A percentile compares a stretch with the other conserved stretches of the same genome.
Evolutionary conservation across 371 early-diverging fungal species (phyloP).

Genomic region (Apophysomyces ossiformis): DNA sequence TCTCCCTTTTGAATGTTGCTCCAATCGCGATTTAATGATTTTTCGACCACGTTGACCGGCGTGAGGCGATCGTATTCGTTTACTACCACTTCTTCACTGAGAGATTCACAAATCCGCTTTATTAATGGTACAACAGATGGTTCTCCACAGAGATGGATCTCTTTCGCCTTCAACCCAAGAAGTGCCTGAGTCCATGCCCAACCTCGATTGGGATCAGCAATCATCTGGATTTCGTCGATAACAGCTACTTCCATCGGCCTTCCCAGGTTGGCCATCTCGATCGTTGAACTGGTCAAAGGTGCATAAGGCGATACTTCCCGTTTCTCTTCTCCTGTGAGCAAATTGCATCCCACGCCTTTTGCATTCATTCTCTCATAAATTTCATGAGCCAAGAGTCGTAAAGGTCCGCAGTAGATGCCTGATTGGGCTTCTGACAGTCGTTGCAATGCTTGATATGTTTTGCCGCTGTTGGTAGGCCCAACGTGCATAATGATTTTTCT

Average conservation of each 20-base stretch:
- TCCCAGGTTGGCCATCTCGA: conserved; percentile 86
- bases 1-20: conserved; percentile 78
- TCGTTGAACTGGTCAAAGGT: conserved; percentile 73
- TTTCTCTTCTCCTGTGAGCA: conserved; percentile 93
- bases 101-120: conserved; percentile 66
- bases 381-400: conserved; percentile 93
- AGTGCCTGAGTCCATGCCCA: conserved; percentile 97
- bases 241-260: conserved; percentile 84
- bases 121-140: conserved; percentile 84
- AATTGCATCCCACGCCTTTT: conserved; percentile 75
- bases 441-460: conserved; percentile 88
- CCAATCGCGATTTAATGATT: conserved; percentile 62
- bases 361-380: conserved; percentile 85
- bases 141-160: conserved; percentile 96
- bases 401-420: conserved; percentile 92
- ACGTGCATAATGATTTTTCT: conserved; percentile 91
- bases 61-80: conserved; percentile 83
- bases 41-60: conserved; percentile 57
- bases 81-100: conserved; percentile 84
- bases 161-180: conserved; percentile 79
- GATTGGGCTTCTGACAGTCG: conserved; percentile 65
- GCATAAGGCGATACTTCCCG: conserved; percentile 57
- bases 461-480: conserved; percentile 98
- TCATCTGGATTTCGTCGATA: conserved; percentile 97
- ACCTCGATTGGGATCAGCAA: conserved; percentile 84